Evolutionary conservation across 176 grass and related monocot species (phyloP), one percentile per base, ranked within the genome.

Genomic region (Pontederia paniculata): DNA sequence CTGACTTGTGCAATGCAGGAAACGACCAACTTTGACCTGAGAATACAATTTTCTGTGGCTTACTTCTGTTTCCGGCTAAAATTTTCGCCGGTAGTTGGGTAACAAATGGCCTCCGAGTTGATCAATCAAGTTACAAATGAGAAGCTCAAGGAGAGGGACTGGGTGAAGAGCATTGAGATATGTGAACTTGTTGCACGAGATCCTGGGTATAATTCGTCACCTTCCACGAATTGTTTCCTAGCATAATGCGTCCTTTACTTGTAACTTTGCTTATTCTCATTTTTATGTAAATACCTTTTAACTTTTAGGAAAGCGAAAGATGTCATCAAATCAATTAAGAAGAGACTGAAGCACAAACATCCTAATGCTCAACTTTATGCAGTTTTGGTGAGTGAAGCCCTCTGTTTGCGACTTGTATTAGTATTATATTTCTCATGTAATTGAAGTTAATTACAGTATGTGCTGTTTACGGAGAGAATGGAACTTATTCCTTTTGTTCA

Each of bases 101-200:
- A 21, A 4, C 49, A 60, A 23, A 88, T 98, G 86, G 75, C 93
- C 19, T 66, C 80, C 20, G 83, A 81, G 67, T 79, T 98, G 87
- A 87, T 98, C 48, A 98, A 91, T 72, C 75, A 72, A 66, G 93
- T 87, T 56, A 88, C 93, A 52, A 81, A 71, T 48, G 87, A 98
- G 53, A 98, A 82, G 70, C 75, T 98, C 55, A 91, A 91, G 60
- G 93, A 91, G 69, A 88, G 76, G 66, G 93, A 98, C 55, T 98
- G 93, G 93, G 75, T 62, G 2, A 98, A 82, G 70, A 98, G 88
- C 62, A 98, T 98, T 50, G 87, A 98, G 86, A 98, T 98, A 56
- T 98, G 93, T 43, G 93, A 98, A 74, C 93, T 98, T 58, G 80
- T 91, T 60, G 73, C 78, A 41, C 74, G 56, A 37, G 93, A 98